Evolutionary conservation across 768 basidiomycete genomes (phyloP).

Genomic region (Tylopilus plumbeoviolaceoides): DNA sequence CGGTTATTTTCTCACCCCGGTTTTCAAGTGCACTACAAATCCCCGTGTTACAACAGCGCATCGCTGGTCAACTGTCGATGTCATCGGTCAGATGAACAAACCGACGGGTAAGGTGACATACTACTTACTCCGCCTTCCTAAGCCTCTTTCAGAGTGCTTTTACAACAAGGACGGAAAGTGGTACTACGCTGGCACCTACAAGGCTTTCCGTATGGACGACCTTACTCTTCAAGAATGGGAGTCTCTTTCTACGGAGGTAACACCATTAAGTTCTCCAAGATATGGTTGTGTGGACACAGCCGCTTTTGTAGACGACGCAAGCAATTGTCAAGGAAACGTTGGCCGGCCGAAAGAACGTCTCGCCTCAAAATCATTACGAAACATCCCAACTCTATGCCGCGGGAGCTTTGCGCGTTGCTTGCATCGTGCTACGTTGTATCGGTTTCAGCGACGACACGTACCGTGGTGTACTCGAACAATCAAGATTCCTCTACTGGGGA

Average conservation of each 20-base stretch:
- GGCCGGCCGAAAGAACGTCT: slow-evolving; percentile 64
- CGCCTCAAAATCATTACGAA: slow-evolving; percentile 76
- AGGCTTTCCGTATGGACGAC: slow-evolving; percentile 59
- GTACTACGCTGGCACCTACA: slow-evolving; percentile 84
- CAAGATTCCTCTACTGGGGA: slow-evolving; percentile 31
- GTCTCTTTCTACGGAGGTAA: slow-evolving; percentile 60
- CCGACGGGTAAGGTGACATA: slow-evolving; percentile 49
- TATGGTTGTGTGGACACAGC: slow-evolving; percentile 4
- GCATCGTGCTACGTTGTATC: slow-evolving; percentile 70
- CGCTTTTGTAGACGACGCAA: slow-evolving; percentile 50
- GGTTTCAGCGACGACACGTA: slow-evolving; percentile 72
- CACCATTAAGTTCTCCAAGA: not conserved
- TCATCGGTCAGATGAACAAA: slow-evolving; percentile 52
- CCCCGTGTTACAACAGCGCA: slow-evolving; percentile 74
- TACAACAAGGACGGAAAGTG: slow-evolving; percentile 76
- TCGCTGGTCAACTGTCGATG: slow-evolving; percentile 65
- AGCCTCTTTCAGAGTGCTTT: slow-evolving; percentile 59
- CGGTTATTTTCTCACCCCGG: slow-evolving; percentile 68
- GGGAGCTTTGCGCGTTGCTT: slow-evolving; percentile 70
- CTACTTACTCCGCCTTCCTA: not conserved
- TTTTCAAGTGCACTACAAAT: slow-evolving; percentile 77
- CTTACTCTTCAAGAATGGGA: slow-evolving; percentile 68
- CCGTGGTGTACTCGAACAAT: slow-evolving; percentile 60
- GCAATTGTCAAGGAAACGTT: slow-evolving; percentile 71
- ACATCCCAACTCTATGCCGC: slow-evolving; percentile 65